These are phyloP conservation scores for Tetradesmus obliquus DNA, from an alignment of 139 green algal species.

Conservation along the genomic window DNA sequence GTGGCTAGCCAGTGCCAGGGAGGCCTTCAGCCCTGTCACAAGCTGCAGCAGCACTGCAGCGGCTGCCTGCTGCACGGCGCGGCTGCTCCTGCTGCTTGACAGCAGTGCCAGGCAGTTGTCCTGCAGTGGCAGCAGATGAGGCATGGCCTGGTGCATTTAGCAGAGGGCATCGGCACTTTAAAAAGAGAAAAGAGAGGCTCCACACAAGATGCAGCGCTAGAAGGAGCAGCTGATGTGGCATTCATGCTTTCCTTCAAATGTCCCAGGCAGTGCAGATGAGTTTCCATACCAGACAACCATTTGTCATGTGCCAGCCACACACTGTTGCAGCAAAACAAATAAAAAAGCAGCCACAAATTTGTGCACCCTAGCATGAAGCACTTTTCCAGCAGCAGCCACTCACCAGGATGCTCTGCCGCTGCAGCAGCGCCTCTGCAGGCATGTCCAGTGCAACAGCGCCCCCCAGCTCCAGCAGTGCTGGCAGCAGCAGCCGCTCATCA, in stretches of 20 bases:
- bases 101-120: constrained; percentile 47
- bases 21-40: constrained; percentile 44
- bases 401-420: constrained; percentile 55
- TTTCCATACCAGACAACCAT: no score
- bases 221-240: no score
- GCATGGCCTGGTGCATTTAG: background rate
- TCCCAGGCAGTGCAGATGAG: no score
- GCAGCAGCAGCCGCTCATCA: constrained; percentile 49
- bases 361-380: no score
- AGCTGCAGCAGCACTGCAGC: constrained; percentile 54
- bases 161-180: no score
- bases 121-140: constrained; percentile 10
- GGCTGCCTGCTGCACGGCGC: background rate
- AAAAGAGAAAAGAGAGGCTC: no score
- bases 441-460: constrained; percentile 46
- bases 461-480: constrained; percentile 57
- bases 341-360: no score
- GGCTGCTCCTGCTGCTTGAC: constrained; percentile 29
- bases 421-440: constrained; percentile 56
- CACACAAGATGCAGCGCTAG: no score
- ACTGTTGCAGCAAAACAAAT: no score
- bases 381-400: background rate
- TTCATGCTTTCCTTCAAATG: no score
- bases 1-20: constrained; percentile 45
- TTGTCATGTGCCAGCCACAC: no score